Evolutionary conservation across 2,329 filamentous ascomycete genomes (phyloP).

Genomic region (Talaromyces sp.): DNA sequence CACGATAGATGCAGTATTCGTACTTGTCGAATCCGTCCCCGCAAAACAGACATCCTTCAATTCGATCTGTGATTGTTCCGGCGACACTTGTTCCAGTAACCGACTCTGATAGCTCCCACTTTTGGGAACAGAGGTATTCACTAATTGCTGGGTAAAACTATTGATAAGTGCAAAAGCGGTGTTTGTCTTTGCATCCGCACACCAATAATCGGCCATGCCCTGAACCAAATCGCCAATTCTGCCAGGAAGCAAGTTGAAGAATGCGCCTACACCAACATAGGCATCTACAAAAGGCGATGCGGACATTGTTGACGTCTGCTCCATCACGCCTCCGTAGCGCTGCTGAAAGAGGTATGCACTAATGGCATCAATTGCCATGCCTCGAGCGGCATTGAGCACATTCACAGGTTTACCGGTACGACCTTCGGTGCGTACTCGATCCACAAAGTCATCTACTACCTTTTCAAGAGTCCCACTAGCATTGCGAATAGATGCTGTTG

Average conservation of each 20-base stretch:
- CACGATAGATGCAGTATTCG: conserved; percentile 47
- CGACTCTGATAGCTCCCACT: conserved; percentile 47
- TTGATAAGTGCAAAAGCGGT: conserved; percentile 40
- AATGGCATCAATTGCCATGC: conserved; percentile 51
- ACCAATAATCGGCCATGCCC: conserved; percentile 30
- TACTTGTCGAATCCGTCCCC: conserved; percentile 50
- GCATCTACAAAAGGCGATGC: conserved; percentile 50
- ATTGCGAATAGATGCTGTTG: conserved; percentile 20
- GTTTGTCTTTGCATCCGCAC: conserved; percentile 27
- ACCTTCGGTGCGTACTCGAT: conserved; percentile 17
- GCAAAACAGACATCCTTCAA: conserved; percentile 54
- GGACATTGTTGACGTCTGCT: conserved; percentile 34
- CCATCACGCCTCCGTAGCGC: conserved; percentile 46
- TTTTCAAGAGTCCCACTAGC: conserved; percentile 16
- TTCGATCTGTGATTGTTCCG: conserved; percentile 45
- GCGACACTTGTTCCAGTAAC: conserved; percentile 41
- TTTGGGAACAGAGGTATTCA: conserved; percentile 28
- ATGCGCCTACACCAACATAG: conserved; percentile 51
- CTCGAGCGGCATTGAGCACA: conserved; percentile 47
- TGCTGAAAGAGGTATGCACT: conserved; percentile 50
- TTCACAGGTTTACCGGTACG: conserved; percentile 19
- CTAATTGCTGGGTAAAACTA: conserved; percentile 39
- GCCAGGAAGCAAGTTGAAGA: conserved; percentile 48
- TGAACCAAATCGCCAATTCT: conserved; percentile 32
- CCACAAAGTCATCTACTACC: conserved; percentile 22